These are phyloP conservation scores for Moniliella sp. DNA, from an alignment of 1,284 basidiomycete species.

Conservation along the genomic window DNA sequence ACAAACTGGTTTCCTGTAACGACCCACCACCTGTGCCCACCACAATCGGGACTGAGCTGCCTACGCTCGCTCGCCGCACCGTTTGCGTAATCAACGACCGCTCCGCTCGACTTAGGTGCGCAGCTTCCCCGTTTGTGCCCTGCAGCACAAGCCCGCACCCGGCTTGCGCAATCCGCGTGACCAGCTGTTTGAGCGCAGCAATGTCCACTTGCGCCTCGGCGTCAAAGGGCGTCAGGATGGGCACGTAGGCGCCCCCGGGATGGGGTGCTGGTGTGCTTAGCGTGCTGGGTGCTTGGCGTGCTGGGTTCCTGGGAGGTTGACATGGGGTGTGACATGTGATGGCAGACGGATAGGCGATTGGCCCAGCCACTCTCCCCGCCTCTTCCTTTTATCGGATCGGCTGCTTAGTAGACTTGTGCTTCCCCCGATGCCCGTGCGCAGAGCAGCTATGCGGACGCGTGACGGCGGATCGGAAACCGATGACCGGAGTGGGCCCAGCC, in stretches of 20 bases:
- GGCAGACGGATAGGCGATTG: too few relatives aligned
- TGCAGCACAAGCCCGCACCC: slow-evolving; percentile 56
- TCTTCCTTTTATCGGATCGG: slow-evolving; percentile 12
- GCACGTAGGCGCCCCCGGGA: slow-evolving; percentile 55
- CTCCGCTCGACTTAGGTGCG: slow-evolving; percentile 56
- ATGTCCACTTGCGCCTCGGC: slow-evolving; percentile 47
- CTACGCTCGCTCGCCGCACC: slow-evolving; percentile 48
- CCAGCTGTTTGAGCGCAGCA: slow-evolving; percentile 50
- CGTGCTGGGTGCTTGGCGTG: too few relatives aligned
- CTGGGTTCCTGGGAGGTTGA: too few relatives aligned
- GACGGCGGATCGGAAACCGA: too few relatives aligned
- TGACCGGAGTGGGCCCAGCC: too few relatives aligned
- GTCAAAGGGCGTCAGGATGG: slow-evolving; percentile 60
- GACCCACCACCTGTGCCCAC: slow-evolving; percentile 61
- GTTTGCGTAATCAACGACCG: slow-evolving; percentile 48
- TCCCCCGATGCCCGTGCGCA: too few relatives aligned
- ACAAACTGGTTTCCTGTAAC: slow-evolving; percentile 55
- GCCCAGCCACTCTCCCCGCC: too few relatives aligned
- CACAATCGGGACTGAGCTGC: slow-evolving; percentile 48
- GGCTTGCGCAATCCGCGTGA: slow-evolving; percentile 47
- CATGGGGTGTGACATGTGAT: too few relatives aligned
- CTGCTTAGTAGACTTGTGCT: not conserved
- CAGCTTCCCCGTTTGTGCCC: slow-evolving; percentile 58
- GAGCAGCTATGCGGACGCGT: too few relatives aligned
- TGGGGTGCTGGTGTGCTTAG: too few relatives aligned